Evolutionary conservation across 2,329 filamentous ascomycete species (phyloP).

Genomic region (Amauroascus verrucosus): DNA sequence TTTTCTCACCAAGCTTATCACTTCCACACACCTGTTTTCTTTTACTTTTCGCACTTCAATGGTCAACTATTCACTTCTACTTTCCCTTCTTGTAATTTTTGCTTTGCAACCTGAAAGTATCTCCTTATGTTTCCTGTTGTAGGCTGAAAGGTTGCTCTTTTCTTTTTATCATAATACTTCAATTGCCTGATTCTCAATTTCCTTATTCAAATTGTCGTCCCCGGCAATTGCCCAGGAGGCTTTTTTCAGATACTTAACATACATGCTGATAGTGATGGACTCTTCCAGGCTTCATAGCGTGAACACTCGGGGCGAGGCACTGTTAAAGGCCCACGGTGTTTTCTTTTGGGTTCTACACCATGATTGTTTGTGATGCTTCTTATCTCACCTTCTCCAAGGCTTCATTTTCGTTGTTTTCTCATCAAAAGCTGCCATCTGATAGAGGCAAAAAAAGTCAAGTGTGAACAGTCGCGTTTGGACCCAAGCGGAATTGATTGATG

Average conservation of each 20-base stretch:
- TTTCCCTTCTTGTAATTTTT: slow-evolving; percentile 1
- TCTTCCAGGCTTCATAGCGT: not conserved
- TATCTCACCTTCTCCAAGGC: not conserved
- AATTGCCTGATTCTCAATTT: not conserved
- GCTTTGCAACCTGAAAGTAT: not conserved
- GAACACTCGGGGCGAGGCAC: not conserved
- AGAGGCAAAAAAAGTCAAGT: slow-evolving; percentile 1
- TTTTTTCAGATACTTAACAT: slow-evolving; percentile 1
- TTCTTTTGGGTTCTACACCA: not conserved
- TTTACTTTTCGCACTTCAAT: not conserved
- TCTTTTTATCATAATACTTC: not conserved
- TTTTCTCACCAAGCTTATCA: not conserved
- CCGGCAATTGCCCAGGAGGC: not conserved
- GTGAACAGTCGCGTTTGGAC: not conserved
- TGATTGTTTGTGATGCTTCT: not conserved
- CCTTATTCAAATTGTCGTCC: not conserved
- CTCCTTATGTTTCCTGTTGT: not conserved
- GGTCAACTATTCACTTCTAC: not conserved
- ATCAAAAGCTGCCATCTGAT: slow-evolving; percentile 7
- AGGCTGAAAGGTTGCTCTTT: not conserved
- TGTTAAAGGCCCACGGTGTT: not conserved
- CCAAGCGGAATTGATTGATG: slow-evolving; percentile 2
- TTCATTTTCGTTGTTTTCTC: not conserved
- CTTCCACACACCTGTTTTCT: not conserved
- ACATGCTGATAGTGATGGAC: not conserved